Evolutionary conservation across 495 filamentous ascomycete genomes (phyloP).

Genomic region (Beverwykella pulmonaria): DNA sequence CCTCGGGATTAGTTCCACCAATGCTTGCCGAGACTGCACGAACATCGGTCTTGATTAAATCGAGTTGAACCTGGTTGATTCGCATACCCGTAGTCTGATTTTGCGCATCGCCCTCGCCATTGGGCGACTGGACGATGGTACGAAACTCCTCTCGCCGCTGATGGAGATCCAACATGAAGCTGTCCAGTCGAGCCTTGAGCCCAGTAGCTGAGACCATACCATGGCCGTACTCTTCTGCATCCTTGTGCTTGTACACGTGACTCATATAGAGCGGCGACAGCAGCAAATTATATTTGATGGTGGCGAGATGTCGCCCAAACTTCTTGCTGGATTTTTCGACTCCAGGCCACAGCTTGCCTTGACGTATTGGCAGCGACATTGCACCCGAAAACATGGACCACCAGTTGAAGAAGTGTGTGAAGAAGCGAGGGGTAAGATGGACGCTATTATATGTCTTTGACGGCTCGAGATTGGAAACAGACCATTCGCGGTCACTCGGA

Average conservation of each 20-base stretch:
- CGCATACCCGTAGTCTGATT: slow-evolving; percentile 87
- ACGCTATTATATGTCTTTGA: slow-evolving; percentile 92
- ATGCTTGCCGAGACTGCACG: slow-evolving; percentile 92
- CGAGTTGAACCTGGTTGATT: slow-evolving; percentile 89
- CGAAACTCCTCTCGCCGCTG: slow-evolving; percentile 90
- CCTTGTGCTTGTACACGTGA: slow-evolving; percentile 98
- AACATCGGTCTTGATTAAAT: slow-evolving; percentile 89
- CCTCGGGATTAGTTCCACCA: slow-evolving; percentile 68
- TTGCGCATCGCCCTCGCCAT: slow-evolving; percentile 63
- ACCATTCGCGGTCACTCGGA: slow-evolving; percentile 79
- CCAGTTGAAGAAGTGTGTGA: slow-evolving; percentile 98
- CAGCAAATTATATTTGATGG: slow-evolving; percentile 94
- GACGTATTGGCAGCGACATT: slow-evolving; percentile 92
- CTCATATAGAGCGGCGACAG: slow-evolving; percentile 91
- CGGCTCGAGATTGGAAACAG: slow-evolving; percentile 66
- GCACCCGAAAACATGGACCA: slow-evolving; percentile 94
- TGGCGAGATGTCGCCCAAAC: slow-evolving; percentile 93
- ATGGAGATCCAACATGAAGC: slow-evolving; percentile 94
- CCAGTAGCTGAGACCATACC: slow-evolving; percentile 87
- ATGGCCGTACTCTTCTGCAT: slow-evolving; percentile 81
- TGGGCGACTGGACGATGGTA: slow-evolving; percentile 59
- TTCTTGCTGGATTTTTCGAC: slow-evolving; percentile 96
- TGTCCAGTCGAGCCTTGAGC: slow-evolving; percentile 89
- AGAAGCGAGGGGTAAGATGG: slow-evolving; percentile 90
- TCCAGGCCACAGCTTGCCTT: slow-evolving; percentile 87